A percentile compares a stretch with the other conserved stretches of the same genome.
Conservation (phyloP, 305 asterid genomes). For the Plantago coronopus region DNA sequence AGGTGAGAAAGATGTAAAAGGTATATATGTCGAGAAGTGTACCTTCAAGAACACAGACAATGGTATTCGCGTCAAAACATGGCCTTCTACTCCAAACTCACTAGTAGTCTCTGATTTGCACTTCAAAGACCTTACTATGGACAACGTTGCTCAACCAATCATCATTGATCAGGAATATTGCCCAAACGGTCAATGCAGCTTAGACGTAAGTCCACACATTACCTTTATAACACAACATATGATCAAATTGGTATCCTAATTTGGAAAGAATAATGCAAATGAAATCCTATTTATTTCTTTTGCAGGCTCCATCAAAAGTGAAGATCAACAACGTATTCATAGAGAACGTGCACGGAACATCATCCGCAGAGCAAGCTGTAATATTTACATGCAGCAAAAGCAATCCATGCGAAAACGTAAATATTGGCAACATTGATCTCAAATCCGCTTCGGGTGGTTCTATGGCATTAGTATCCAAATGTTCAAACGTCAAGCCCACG, state of each 20-base stretch:
- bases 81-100: slow-evolving; percentile 27
- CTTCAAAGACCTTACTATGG: slow-evolving; percentile 28
- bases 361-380: slow-evolving; percentile 21
- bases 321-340: slow-evolving; percentile 30
- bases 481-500: slow-evolving; percentile 21
- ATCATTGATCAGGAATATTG: slow-evolving; percentile 37
- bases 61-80: slow-evolving; percentile 31
- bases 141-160: slow-evolving; percentile 31
- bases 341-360: slow-evolving; percentile 25
- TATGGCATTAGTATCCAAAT: slow-evolving; percentile 9
- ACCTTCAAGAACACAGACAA: slow-evolving; percentile 23
- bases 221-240: not conserved
- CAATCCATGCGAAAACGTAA: slow-evolving; percentile 29
- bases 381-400: slow-evolving; percentile 26
- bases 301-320: slow-evolving; percentile 21
- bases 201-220: not conserved
- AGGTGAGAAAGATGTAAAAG: slow-evolving; percentile 26
- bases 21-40: slow-evolving; percentile 23
- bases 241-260: not conserved
- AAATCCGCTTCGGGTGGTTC: slow-evolving; percentile 24
- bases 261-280: not conserved
- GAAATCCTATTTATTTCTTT: not conserved
- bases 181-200: slow-evolving; percentile 26
- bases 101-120: slow-evolving; percentile 21
- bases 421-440: slow-evolving; percentile 21